Percentiles rank a stretch among this genome's conserved stretches.
Evolutionary conservation across 495 filamentous ascomycete genomes (phyloP).

Genomic region (Xanthoparmelia taractica): DNA sequence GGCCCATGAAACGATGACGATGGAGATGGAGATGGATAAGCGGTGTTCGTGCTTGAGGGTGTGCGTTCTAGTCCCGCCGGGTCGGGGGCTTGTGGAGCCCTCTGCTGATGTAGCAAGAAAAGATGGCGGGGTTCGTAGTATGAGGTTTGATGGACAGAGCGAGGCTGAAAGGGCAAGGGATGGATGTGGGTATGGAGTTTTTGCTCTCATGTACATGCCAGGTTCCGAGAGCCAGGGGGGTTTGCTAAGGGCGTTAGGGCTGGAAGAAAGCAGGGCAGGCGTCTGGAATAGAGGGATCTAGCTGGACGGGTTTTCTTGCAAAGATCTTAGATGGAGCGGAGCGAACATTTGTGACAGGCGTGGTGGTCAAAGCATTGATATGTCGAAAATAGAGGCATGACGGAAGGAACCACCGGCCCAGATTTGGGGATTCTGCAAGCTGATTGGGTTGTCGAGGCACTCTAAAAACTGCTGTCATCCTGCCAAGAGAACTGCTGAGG

Average conservation of each 20-base stretch:
- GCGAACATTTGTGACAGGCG: neutral
- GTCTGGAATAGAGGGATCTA: neutral
- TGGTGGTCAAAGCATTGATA: neutral
- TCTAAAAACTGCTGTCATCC: neutral
- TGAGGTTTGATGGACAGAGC: neutral
- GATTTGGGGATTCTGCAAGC: neutral
- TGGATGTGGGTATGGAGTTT: neutral
- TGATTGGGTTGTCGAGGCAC: neutral
- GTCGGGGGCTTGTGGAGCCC: too few species aligned
- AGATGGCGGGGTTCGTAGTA: neutral
- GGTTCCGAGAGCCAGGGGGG: neutral
- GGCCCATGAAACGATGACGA: too few species aligned
- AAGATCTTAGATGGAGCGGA: neutral
- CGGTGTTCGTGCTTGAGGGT: too few species aligned
- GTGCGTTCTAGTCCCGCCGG: too few species aligned
- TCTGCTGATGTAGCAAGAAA: neutral
- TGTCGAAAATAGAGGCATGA: neutral
- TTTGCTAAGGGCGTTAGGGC: neutral
- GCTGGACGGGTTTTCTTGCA: neutral
- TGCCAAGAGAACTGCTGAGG: neutral
- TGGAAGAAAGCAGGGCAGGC: neutral
- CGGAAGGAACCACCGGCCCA: neutral
- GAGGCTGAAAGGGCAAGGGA: neutral
- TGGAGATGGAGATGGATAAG: too few species aligned
- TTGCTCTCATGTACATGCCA: neutral